Evolutionary conservation across 1,284 basidiomycete species (phyloP), one percentile per base, ranked within the genome.

Genomic region (Uromyces viciae-fabae): DNA sequence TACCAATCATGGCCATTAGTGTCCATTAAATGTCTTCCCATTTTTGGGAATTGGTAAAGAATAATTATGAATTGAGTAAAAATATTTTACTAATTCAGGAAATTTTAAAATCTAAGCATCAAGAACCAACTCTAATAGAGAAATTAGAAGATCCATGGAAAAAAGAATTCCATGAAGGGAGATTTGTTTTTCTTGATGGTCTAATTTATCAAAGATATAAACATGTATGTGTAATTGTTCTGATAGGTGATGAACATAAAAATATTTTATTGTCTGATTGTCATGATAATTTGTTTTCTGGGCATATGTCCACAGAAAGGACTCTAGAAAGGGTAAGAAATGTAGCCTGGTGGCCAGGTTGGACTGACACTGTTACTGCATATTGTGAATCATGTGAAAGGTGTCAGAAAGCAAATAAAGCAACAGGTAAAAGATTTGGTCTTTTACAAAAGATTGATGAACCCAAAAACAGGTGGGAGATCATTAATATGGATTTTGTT

Each of bases 281-380:
- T 74, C 72, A 74, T n/a, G 72, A 74, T 56, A 38, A n/a, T n/a
- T 36, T 74, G 3, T n/a, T n/a, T 9, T 7, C 72, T 11, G 72
- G 43, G 7, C 71, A 73, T 33, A 33, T 73, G 33, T 46, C 71
- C 15, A 36, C 3, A 52, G 71, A 73, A 19, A 56, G 49, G 5
- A 74, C 72, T 25, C 5, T 54, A 5, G 19, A 31, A 8, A 56
- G 72, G 25, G 25, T 74, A 2, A 9, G 22, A 36, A 15, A 9
- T 33, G 15, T 56, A n/a, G 72, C 72, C 2, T 74, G 72, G 72
- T 74, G 72, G 72, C 72, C 72, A n/a, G 28, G 28, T 3, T 74
- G 72, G 72, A 49, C 17, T n/a, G 19, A 52, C 19, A 7, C 19
- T 5, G 22, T 36, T 14, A n/a, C 22, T 7, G 25, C 52, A 8